Conservation (phyloP, 2,329 filamentous ascomycete genomes). For the Alternaria sp. region DNA sequence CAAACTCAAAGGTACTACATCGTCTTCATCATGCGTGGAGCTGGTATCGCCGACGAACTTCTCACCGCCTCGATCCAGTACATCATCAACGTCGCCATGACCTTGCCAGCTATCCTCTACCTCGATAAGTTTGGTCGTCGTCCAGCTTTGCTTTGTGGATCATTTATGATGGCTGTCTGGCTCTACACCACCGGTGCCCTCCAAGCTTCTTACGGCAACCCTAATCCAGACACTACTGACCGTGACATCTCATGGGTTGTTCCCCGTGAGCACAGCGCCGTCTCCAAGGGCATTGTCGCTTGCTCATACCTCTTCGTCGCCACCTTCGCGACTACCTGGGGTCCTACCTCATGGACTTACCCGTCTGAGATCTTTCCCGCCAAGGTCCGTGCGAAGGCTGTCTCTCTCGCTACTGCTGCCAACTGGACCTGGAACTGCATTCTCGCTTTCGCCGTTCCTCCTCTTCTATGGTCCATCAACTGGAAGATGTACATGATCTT, state of each 20-base stretch:
- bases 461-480: slow-evolving; percentile 53
- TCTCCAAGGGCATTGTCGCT: slow-evolving; percentile 64
- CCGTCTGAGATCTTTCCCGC: slow-evolving; percentile 52
- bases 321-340: slow-evolving; percentile 56
- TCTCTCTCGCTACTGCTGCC: slow-evolving; percentile 50
- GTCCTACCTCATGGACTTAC: slow-evolving; percentile 49
- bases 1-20: slow-evolving; percentile 55
- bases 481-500: slow-evolving; percentile 57
- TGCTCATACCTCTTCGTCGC: slow-evolving; percentile 57
- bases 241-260: slow-evolving; percentile 67
- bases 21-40: slow-evolving; percentile 68
- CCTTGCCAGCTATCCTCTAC: slow-evolving; percentile 67
- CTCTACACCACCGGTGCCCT: slow-evolving; percentile 68
- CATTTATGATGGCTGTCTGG: slow-evolving; percentile 67
- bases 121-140: slow-evolving; percentile 69
- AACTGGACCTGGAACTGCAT: slow-evolving; percentile 54
- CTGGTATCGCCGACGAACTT: slow-evolving; percentile 65
- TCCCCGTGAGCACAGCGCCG: slow-evolving; percentile 58
- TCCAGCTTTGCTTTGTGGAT: slow-evolving; percentile 63
- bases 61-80: slow-evolving; percentile 71
- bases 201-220: slow-evolving; percentile 66
- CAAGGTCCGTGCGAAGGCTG: slow-evolving; percentile 54
- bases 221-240: slow-evolving; percentile 40
- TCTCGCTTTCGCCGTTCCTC: slow-evolving; percentile 54
- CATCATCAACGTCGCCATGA: slow-evolving; percentile 69